Conservation (phyloP, 495 filamentous ascomycete species). For the Usnea hakonensis region DNA sequence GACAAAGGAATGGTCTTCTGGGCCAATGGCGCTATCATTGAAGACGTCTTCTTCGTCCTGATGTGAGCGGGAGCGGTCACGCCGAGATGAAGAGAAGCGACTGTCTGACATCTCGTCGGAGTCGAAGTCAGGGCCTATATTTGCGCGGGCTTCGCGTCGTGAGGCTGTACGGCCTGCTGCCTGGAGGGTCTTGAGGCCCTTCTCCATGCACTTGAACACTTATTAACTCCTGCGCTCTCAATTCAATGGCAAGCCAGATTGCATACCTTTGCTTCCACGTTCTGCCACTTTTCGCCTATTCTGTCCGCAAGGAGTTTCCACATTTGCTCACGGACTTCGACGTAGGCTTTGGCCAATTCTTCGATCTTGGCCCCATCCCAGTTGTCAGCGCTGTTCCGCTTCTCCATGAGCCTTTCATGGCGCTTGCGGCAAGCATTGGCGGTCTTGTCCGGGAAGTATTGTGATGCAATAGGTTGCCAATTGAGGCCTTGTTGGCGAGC, state of each 20-base stretch:
- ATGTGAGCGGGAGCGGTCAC: slow-evolving; percentile 12
- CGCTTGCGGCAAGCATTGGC: slow-evolving; percentile 73
- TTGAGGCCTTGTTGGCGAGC: slow-evolving; percentile 59
- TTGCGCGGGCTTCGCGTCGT: slow-evolving; percentile 16
- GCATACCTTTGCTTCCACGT: slow-evolving; percentile 62
- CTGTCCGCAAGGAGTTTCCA: slow-evolving; percentile 56
- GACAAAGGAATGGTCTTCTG: slow-evolving; percentile 1
- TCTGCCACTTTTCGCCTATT: slow-evolving; percentile 60
- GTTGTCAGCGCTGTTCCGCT: slow-evolving; percentile 47
- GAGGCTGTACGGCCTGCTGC: slow-evolving; percentile 30
- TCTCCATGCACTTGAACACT: slow-evolving; percentile 43
- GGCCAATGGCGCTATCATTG: slow-evolving; percentile 13
- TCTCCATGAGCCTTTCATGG: slow-evolving; percentile 66
- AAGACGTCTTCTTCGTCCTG: slow-evolving; percentile 4
- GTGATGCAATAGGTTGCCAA: slow-evolving; percentile 62
- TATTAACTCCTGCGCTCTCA: not conserved
- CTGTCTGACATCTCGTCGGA: slow-evolving; percentile 6
- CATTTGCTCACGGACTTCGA: slow-evolving; percentile 60
- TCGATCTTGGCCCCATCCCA: slow-evolving; percentile 63
- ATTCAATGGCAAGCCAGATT: not conserved
- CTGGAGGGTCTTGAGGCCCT: slow-evolving; percentile 42
- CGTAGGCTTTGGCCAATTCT: slow-evolving; percentile 57
- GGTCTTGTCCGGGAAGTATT: slow-evolving; percentile 63
- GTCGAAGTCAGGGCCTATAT: not conserved
- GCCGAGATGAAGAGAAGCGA: not conserved